A percentile compares a stretch with the other conserved stretches of the same genome.
Conservation (phyloP, 2,329 filamentous ascomycete genomes). For the Curvularia sp. region DNA sequence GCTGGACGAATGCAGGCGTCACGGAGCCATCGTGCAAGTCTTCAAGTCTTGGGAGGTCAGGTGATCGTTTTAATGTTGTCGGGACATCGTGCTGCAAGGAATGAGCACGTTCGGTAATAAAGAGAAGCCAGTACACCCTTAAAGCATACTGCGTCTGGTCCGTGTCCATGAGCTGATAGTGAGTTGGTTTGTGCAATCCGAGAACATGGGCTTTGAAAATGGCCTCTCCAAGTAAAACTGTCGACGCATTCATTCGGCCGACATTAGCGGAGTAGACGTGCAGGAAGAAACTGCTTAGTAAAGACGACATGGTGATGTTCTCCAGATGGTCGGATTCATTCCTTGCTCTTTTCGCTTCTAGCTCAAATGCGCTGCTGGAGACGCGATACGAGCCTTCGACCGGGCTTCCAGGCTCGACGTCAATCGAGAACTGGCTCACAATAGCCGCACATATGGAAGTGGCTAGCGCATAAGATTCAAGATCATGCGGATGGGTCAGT, state of each 20-base stretch:
- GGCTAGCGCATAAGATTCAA: conserved; percentile 43
- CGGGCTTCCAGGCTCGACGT: conserved; percentile 40
- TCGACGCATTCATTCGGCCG: conserved; percentile 45
- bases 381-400: conserved; percentile 44
- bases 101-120: conserved; percentile 47
- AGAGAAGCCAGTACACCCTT: conserved; percentile 47
- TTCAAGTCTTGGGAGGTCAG: conserved; percentile 39
- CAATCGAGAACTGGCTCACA: conserved; percentile 46
- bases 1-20: conserved; percentile 44
- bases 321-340: conserved; percentile 42
- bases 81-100: conserved; percentile 48
- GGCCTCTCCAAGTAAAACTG: conserved; percentile 42
- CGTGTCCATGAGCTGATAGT: conserved; percentile 35
- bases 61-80: conserved; percentile 39
- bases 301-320: conserved; percentile 38
- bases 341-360: conserved; percentile 40
- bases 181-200: conserved; percentile 37
- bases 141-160: conserved; percentile 41
- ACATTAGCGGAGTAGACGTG: conserved; percentile 47
- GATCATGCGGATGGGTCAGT: conserved; percentile 41
- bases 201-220: conserved; percentile 46
- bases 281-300: conserved; percentile 44
- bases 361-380: conserved; percentile 39
- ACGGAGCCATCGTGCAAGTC: conserved; percentile 43
- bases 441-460: conserved; percentile 46